Conservation (phyloP, 2,329 filamentous ascomycete species). For the Colletotrichum shisoi region DNA sequence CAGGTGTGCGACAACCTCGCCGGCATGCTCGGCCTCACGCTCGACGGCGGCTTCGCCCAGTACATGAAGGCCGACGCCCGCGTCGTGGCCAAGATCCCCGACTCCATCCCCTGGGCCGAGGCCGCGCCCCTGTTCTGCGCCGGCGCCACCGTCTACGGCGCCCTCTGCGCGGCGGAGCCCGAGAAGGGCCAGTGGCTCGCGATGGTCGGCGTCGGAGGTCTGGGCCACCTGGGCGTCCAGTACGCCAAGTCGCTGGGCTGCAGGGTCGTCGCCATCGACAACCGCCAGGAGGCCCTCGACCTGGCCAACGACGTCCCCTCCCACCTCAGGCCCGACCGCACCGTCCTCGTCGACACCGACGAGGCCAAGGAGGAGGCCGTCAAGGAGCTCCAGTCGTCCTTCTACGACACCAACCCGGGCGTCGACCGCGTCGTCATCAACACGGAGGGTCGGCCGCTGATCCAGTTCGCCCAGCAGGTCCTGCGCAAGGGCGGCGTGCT, state of each 20-base stretch:
- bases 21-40: conserved; percentile 42
- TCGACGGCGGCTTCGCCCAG: conserved; percentile 44
- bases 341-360: conserved; percentile 32
- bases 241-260: conserved; percentile 43
- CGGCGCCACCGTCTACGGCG: conserved; percentile 44
- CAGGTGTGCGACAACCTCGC: conserved; percentile 42
- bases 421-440: conserved; percentile 41
- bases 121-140: conserved; percentile 46
- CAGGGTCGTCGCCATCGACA: conserved; percentile 43
- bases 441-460: conserved; percentile 29
- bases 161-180: conserved; percentile 38
- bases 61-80: conserved; percentile 43
- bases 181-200: conserved; percentile 42
- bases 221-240: conserved; percentile 43
- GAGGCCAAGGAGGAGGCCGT: conserved; percentile 28
- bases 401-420: conserved; percentile 39
- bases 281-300: conserved; percentile 38
- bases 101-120: conserved; percentile 39
- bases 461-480: conserved; percentile 39
- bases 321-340: conserved; percentile 36
- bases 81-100: conserved; percentile 43
- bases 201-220: conserved; percentile 43
- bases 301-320: conserved; percentile 34
- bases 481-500: conserved; percentile 39
- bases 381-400: conserved; percentile 32